These are phyloP conservation scores for Sugiyamaella pinicola DNA, from an alignment of 1,139 yeast genomes.

Conservation along the genomic window DNA sequence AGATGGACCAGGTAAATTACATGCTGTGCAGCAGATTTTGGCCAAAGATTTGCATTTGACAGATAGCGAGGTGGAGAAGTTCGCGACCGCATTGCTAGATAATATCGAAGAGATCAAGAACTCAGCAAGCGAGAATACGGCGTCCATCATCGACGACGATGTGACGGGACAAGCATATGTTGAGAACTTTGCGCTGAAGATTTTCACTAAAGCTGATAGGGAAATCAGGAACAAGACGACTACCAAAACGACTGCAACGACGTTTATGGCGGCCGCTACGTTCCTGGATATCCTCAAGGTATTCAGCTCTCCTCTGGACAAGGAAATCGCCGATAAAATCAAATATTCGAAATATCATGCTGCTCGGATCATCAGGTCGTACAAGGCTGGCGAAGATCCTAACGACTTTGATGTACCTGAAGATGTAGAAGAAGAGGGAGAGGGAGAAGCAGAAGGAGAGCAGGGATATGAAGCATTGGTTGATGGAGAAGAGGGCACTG, in stretches of 20 bases:
- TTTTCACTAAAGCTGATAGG: slow-evolving; percentile 57
- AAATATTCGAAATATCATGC: slow-evolving; percentile 64
- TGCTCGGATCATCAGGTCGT: slow-evolving; percentile 53
- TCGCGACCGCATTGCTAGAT: slow-evolving; percentile 62
- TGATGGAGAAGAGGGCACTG: slow-evolving; percentile 3
- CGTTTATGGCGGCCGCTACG: slow-evolving; percentile 53
- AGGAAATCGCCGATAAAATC: slow-evolving; percentile 46
- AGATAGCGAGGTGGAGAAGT: slow-evolving; percentile 55
- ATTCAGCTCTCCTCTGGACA: slow-evolving; percentile 39
- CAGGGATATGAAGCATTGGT: slow-evolving; percentile 17
- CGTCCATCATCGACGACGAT: slow-evolving; percentile 55
- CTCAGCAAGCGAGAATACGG: slow-evolving; percentile 24
- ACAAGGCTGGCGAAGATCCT: slow-evolving; percentile 54
- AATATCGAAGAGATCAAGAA: slow-evolving; percentile 59
- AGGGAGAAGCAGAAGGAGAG: slow-evolving; percentile 44
- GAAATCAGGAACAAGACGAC: slow-evolving; percentile 48
- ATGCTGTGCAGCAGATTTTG: slow-evolving; percentile 69
- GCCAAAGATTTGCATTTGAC: slow-evolving; percentile 57
- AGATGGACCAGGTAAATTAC: slow-evolving; percentile 31
- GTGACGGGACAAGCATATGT: slow-evolving; percentile 60
- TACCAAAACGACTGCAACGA: slow-evolving; percentile 48
- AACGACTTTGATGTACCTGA: slow-evolving; percentile 46
- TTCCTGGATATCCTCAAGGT: slow-evolving; percentile 52
- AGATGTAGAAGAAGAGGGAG: slow-evolving; percentile 36
- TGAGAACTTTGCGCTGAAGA: slow-evolving; percentile 59